Base-by-base conservation (phyloP, 805 yeast species). In the Pichia thaimueangensis region DNA sequence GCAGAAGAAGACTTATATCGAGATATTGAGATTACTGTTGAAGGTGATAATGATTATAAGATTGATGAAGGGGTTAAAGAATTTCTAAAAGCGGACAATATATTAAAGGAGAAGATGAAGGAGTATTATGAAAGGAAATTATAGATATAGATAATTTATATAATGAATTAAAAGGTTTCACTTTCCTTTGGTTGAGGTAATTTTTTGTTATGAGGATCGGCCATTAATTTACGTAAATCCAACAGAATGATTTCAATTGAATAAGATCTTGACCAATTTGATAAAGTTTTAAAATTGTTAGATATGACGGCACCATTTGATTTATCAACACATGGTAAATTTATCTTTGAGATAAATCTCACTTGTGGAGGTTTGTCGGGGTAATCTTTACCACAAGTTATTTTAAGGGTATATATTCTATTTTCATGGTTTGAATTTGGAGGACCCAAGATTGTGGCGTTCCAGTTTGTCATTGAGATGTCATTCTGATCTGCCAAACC, bases 361-460 rank as follows among this genome's bases (percentile, higher is more conserved):
- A 93, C 91, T 31, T 62, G 60, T 13, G 99, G 99, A 3, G 99
- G 96, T 52, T 73, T 61, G 47, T 85, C 93, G 1, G 99, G 99
- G 60, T 93, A 93, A 6, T 72, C 67, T 5, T 76, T 78, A 17
- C 88, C 97, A 61, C 97, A 89, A 49, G 77, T 79, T 37, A 93
- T 78, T 41, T 75, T 78, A 43, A 93, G 70, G 28, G 86, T 81
- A 62, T 93, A 93, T 49, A 93, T 93, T 58, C 98, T 74, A 64
- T 93, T 93, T 62, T 89, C 97, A 61, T 91, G 97, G 22, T 76
- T 77, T 49, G 72, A 60, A 43, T 60, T 62, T 28, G 98, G 98
- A 4, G 99, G 98, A 0, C 99, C 99, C 50, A 93, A 69, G 40
- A 93, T 91, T 27, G 99, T 93, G 11, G 97, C 98, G 65, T 89